These are phyloP conservation scores for Euphorbia pulcherrima DNA, from an alignment of 345 rosid genomes.

Conservation along the genomic window DNA sequence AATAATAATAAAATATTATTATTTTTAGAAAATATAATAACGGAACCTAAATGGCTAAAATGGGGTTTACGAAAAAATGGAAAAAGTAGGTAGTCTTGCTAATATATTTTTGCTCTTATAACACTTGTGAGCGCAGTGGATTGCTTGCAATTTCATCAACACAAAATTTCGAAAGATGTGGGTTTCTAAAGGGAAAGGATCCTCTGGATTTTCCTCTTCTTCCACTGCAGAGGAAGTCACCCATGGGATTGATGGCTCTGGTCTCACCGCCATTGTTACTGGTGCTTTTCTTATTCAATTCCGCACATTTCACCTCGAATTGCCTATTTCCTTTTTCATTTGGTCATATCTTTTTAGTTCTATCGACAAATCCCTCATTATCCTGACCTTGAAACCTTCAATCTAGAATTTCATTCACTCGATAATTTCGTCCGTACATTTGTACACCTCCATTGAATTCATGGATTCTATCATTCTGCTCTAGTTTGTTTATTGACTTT, in stretches of 20 bases:
- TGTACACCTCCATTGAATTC: background rate
- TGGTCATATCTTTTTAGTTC: too few relatives aligned
- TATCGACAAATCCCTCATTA: too few relatives aligned
- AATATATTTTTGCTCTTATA: too few relatives aligned
- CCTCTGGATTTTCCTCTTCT: conserved; percentile 68
- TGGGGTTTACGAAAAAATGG: too few relatives aligned
- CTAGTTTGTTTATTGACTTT: background rate
- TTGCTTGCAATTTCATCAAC: too few relatives aligned
- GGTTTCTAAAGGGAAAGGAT: conserved; percentile 38
- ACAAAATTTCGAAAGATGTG: background rate
- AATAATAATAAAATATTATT: too few relatives aligned
- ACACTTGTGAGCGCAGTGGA: too few relatives aligned
- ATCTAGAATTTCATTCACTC: background rate
- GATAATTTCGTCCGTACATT: background rate
- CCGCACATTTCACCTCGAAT: background rate
- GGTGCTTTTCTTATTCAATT: conserved; percentile 27
- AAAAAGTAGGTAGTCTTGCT: too few relatives aligned
- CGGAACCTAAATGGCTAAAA: too few relatives aligned
- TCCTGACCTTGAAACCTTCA: background rate
- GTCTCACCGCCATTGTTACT: conserved; percentile 75
- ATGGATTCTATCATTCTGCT: background rate
- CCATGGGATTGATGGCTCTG: conserved; percentile 58
- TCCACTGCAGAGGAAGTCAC: conserved; percentile 83
- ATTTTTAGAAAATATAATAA: too few relatives aligned
- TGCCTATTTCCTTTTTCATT: too few relatives aligned